These are phyloP conservation scores for Phialocephala subalpina DNA, from an alignment of 2,329 filamentous ascomycete genomes.

Conservation along the genomic window DNA sequence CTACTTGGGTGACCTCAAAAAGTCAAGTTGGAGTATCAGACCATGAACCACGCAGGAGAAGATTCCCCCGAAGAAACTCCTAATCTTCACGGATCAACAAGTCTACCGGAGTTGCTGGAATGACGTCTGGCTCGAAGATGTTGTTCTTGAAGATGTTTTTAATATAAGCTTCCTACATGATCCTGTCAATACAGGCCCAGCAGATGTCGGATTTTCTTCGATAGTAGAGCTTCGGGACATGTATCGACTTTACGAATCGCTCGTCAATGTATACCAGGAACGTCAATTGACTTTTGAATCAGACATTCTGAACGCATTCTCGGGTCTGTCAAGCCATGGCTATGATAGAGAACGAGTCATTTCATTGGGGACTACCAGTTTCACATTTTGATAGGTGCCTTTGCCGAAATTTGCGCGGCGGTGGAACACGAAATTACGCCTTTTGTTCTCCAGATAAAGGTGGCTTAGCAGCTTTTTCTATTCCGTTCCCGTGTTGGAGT, in stretches of 20 bases:
- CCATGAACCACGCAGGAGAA: slow-evolving; percentile 14
- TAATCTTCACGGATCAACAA: slow-evolving; percentile 4
- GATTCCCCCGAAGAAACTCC: slow-evolving; percentile 11
- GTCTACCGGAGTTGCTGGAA: slow-evolving; percentile 3
- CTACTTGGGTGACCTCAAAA: neutral
- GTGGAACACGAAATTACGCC: slow-evolving; percentile 8
- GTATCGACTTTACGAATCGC: too few relatives aligned
- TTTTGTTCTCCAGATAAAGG: neutral
- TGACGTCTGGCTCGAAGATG: neutral
- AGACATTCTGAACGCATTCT: slow-evolving; percentile 12
- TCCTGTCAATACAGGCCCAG: too few relatives aligned
- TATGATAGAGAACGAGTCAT: neutral
- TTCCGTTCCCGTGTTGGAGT: slow-evolving; percentile 13
- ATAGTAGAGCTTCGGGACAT: too few relatives aligned
- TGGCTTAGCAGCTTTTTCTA: neutral
- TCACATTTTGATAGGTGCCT: slow-evolving; percentile 1
- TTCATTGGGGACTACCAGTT: slow-evolving; percentile 16
- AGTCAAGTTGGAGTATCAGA: neutral
- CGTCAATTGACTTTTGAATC: slow-evolving; percentile 7
- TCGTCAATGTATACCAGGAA: neutral
- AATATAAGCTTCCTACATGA: neutral
- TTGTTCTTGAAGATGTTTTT: slow-evolving; percentile 1
- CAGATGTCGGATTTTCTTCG: too few relatives aligned
- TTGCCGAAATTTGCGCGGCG: neutral
- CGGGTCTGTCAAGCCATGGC: slow-evolving; percentile 2